A percentile compares a stretch with the other conserved stretches of the same genome.
Evolutionary conservation across 352 stramenopile species (phyloP).

Genomic region (Phytophthora cactorum): DNA sequence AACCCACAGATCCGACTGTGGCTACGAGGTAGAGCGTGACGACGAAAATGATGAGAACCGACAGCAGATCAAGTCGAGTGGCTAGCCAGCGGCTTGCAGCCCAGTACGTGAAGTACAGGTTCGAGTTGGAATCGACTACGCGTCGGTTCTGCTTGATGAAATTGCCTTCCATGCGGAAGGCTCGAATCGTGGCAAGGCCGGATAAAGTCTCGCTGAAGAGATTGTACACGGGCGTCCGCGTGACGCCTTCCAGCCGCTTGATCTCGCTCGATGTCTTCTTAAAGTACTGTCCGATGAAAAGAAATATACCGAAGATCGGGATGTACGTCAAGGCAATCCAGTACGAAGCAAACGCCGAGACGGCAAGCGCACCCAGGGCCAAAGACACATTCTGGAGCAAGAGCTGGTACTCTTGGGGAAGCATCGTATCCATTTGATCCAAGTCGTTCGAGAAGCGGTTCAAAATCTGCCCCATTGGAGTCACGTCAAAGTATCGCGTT

Average conservation of each 20-base stretch:
- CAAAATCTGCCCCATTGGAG: constrained; percentile 57
- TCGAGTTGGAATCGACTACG: constrained; percentile 40
- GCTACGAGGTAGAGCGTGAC: constrained; percentile 88
- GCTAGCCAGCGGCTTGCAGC: constrained; percentile 89
- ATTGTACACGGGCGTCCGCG: constrained; percentile 89
- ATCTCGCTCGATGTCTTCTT: constrained; percentile 84
- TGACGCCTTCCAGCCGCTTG: constrained; percentile 94
- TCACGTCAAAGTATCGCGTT: too few relatives aligned
- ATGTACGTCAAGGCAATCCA: constrained; percentile 59
- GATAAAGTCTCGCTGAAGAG: constrained; percentile 92
- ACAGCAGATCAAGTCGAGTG: constrained; percentile 84
- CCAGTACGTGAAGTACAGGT: constrained; percentile 47
- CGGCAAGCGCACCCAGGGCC: constrained; percentile 34
- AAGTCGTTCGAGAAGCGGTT: constrained; percentile 52
- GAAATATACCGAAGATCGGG: constrained; percentile 61
- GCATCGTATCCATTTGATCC: constrained; percentile 53
- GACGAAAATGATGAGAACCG: constrained; percentile 84
- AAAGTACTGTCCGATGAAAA: constrained; percentile 82
- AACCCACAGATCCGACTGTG: constrained; percentile 31
- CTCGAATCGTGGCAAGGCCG: constrained; percentile 92
- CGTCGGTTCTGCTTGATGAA: constrained; percentile 40
- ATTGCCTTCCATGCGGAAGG: constrained; percentile 49
- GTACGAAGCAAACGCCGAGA: constrained; percentile 44
- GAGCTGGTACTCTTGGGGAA: constrained; percentile 46
- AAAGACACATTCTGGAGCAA: constrained; percentile 31